Conservation (phyloP, 495 filamentous ascomycete species). For the Entonaema liquescens region DNA sequence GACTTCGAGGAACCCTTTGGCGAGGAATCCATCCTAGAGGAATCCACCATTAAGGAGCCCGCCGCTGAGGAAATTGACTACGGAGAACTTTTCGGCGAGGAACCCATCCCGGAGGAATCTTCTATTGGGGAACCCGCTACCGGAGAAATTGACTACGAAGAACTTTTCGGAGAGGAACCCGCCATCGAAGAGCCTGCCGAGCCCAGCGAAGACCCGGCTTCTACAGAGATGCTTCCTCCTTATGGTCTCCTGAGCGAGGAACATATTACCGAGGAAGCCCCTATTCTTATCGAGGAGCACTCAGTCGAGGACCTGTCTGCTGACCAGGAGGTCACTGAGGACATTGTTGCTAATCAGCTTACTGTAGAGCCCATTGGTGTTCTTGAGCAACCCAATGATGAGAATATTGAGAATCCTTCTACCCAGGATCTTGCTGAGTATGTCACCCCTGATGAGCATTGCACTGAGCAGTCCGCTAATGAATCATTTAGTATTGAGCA, state of each 20-base stretch:
- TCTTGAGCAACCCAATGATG: background rate
- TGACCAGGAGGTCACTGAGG: too few species aligned
- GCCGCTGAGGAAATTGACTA: background rate
- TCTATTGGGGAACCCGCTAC: too few species aligned
- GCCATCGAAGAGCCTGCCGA: too few species aligned
- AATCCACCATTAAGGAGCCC: background rate
- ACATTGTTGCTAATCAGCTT: too few species aligned
- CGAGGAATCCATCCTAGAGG: background rate
- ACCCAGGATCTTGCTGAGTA: background rate
- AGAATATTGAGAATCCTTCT: background rate
- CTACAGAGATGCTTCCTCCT: background rate
- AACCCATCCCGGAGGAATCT: background rate
- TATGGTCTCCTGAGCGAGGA: background rate
- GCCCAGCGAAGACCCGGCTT: background rate
- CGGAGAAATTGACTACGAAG: too few species aligned
- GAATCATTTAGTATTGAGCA: background rate
- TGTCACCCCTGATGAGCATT: too few species aligned
- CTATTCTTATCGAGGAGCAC: too few species aligned
- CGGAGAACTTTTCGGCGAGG: background rate
- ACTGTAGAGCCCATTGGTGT: too few species aligned
- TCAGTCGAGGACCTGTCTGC: too few species aligned
- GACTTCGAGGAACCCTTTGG: background rate
- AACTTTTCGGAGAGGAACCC: too few species aligned
- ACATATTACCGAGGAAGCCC: background rate
- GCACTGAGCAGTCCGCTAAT: background rate